phyloP scores from a whole-genome alignment of 495 filamentous ascomycete species.

The Aspergillus haitiensis region DNA sequence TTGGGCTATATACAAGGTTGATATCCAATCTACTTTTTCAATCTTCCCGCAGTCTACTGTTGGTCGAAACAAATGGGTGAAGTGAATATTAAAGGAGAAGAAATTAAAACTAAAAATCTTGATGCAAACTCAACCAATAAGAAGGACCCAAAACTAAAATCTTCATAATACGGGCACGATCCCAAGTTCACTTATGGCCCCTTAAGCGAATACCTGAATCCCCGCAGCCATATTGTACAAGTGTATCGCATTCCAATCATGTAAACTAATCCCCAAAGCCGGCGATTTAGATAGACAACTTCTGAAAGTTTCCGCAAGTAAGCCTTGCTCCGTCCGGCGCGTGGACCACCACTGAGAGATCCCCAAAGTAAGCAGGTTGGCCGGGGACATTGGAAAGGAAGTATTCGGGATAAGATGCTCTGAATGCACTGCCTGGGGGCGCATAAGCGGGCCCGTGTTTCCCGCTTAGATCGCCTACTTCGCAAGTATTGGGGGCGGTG shows the following conservation, averaged over 20 bases:
- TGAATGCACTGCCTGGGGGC: conserved; percentile 38
- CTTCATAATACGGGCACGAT: too few relatives aligned
- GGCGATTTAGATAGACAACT: neutral
- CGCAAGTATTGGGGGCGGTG: conserved; percentile 64
- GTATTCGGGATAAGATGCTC: conserved; percentile 58
- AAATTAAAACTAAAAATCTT: too few relatives aligned
- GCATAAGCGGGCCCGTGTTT: conserved; percentile 70
- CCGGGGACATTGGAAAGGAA: conserved; percentile 63
- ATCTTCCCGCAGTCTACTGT: too few relatives aligned
- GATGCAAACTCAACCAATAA: too few relatives aligned
- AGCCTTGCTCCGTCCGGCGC: conserved; percentile 24
- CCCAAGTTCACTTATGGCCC: too few relatives aligned
- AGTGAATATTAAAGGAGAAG: too few relatives aligned
- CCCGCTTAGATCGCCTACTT: conserved; percentile 81
- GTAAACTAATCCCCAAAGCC: neutral
- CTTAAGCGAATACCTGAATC: neutral
- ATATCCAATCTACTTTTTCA: too few relatives aligned
- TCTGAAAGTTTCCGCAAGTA: conserved; percentile 36
- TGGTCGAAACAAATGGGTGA: too few relatives aligned
- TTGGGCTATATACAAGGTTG: too few relatives aligned
- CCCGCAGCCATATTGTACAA: neutral
- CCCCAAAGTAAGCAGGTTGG: conserved; percentile 69
- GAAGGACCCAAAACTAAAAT: too few relatives aligned
- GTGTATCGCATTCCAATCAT: neutral
- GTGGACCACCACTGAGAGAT: conserved; percentile 78